These are phyloP conservation scores for Chrysoporthe puriensis DNA, from an alignment of 2,329 filamentous ascomycete species.

Conservation along the genomic window DNA sequence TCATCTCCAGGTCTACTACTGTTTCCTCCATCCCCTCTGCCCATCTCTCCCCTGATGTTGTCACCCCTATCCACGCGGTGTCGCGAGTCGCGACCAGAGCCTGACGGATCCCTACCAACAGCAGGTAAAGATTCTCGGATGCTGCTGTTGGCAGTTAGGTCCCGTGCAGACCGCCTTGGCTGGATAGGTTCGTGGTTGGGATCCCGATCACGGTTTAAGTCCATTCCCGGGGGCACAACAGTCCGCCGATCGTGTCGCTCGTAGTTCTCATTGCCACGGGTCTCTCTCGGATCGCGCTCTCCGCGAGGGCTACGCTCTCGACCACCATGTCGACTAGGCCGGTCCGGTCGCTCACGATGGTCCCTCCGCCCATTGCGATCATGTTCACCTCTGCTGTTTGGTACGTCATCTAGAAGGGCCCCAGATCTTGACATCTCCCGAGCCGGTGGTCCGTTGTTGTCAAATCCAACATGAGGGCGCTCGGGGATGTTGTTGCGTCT, in stretches of 20 bases:
- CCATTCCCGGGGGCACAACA: constrained; percentile 32
- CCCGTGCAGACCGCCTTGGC: constrained; percentile 35
- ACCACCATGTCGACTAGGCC: constrained; percentile 51
- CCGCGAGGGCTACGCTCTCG: constrained; percentile 53
- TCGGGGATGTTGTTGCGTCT: constrained; percentile 42
- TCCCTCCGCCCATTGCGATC: constrained; percentile 49
- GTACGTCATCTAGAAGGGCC: constrained; percentile 43
- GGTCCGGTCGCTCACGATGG: constrained; percentile 46
- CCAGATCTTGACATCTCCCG: constrained; percentile 36
- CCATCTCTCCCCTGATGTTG: constrained; percentile 37
- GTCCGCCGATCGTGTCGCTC: constrained; percentile 51
- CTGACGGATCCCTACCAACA: constrained; percentile 33
- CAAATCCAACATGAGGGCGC: constrained; percentile 30
- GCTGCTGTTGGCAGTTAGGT: constrained; percentile 29
- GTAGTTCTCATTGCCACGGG: constrained; percentile 39
- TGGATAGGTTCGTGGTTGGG: constrained; percentile 31
- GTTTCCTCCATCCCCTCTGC: constrained; percentile 37
- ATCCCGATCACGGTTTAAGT: constrained; percentile 34
- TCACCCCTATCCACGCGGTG: constrained; percentile 36
- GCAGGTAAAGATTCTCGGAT: constrained; percentile 33
- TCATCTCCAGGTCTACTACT: constrained; percentile 39
- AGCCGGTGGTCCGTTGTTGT: constrained; percentile 34
- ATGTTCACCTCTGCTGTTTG: constrained; percentile 44
- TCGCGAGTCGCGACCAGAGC: constrained; percentile 36
- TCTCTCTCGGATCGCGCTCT: constrained; percentile 46